Evolutionary conservation across 2,329 filamentous ascomycete genomes (phyloP).

Genomic region (Neofusicoccum ribis): DNA sequence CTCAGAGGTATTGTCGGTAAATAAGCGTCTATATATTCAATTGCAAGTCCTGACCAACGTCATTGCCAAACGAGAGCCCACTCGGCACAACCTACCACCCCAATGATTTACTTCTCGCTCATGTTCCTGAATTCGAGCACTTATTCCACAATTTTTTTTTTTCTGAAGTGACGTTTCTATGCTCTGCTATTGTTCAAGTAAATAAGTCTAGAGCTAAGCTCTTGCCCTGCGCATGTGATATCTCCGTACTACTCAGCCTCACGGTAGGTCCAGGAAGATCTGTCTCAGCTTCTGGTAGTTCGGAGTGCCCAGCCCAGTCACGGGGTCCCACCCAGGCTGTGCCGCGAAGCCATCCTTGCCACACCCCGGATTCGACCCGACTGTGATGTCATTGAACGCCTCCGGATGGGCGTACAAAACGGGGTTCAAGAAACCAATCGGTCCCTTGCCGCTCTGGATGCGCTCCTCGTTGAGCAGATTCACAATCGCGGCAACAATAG

Average conservation of each 20-base stretch:
- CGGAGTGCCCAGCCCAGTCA: constrained; percentile 52
- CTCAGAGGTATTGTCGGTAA: too few relatives aligned
- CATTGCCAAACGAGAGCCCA: too few relatives aligned
- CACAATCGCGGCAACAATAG: constrained; percentile 51
- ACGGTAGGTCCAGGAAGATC: not conserved
- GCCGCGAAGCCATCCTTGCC: constrained; percentile 24
- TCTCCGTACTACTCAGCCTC: not conserved
- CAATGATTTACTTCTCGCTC: too few relatives aligned
- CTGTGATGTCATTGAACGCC: constrained; percentile 26
- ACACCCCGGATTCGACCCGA: constrained; percentile 26
- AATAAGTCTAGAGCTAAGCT: too few relatives aligned
- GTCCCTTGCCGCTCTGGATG: constrained; percentile 36
- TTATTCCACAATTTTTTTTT: too few relatives aligned
- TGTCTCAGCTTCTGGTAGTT: constrained; percentile 37
- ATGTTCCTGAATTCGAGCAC: too few relatives aligned
- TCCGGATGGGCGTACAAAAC: constrained; percentile 46
- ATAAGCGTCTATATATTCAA: too few relatives aligned
- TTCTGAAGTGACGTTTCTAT: too few relatives aligned
- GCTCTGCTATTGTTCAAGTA: too few relatives aligned
- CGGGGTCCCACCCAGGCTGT: constrained; percentile 37
- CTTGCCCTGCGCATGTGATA: too few relatives aligned
- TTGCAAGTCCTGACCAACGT: too few relatives aligned
- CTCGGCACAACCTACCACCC: too few relatives aligned
- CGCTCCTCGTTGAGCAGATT: constrained; percentile 49
- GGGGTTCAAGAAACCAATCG: constrained; percentile 46